A percentile compares a stretch with the other conserved stretches of the same genome.
Conservation (phyloP, 345 rosid genomes). For the Murraya koenigii region DNA sequence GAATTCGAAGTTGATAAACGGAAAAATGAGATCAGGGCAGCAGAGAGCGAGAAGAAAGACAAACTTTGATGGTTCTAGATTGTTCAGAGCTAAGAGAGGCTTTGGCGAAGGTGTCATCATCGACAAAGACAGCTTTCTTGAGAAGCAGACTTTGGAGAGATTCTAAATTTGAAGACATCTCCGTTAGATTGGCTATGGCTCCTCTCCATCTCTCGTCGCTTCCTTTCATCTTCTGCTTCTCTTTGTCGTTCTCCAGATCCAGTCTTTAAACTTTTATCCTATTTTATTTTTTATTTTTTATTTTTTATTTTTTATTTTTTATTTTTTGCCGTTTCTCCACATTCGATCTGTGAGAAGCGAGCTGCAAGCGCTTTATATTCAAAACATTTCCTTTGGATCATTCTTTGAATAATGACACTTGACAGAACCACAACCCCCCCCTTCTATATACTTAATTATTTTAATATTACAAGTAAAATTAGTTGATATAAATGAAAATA, state of each 20-base stretch:
- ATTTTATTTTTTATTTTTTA: too few species aligned
- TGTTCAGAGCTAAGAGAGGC: slow-evolving; percentile 92
- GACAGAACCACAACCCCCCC: too few species aligned
- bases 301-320: too few species aligned
- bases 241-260: slow-evolving; percentile 8
- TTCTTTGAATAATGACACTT: too few species aligned
- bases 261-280: too few species aligned
- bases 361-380: too few species aligned
- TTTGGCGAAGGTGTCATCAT: slow-evolving; percentile 78
- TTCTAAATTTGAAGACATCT: slow-evolving; percentile 80
- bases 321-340: too few species aligned
- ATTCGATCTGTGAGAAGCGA: too few species aligned
- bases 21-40: neutral
- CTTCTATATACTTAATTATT: too few species aligned
- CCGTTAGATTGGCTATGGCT: slow-evolving; percentile 71
- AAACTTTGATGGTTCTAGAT: slow-evolving; percentile 85
- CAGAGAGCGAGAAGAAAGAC: neutral
- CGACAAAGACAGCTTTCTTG: slow-evolving; percentile 91
- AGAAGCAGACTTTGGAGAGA: slow-evolving; percentile 82
- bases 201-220: slow-evolving; percentile 91
- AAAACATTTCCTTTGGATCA: too few species aligned
- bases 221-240: slow-evolving; percentile 57
- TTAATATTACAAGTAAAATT: too few species aligned
- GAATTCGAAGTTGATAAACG: neutral
- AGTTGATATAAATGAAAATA: too few species aligned